Evolutionary conservation across 2,329 filamentous ascomycete genomes (phyloP).

Genomic region (Nothophaeocryptopus gaeumannii): DNA sequence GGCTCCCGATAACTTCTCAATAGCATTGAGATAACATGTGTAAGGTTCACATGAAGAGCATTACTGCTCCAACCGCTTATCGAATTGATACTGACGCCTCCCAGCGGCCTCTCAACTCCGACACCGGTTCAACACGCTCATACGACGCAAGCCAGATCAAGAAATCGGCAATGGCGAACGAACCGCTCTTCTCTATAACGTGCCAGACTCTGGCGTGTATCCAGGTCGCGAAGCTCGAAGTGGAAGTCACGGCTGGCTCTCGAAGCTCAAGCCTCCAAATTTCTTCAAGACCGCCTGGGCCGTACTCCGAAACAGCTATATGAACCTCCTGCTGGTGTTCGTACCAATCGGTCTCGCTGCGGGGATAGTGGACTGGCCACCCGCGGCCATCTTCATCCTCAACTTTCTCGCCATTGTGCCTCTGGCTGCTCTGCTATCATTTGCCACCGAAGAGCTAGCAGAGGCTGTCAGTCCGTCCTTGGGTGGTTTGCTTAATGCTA

Average conservation of each 20-base stretch:
- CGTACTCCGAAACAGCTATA: constrained; percentile 49
- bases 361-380: constrained; percentile 60
- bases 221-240: neutral
- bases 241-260: constrained; percentile 1
- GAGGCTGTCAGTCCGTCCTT: constrained; percentile 68
- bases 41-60: no score
- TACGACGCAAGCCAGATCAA: constrained; percentile 5
- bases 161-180: constrained; percentile 13
- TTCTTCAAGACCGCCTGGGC: constrained; percentile 10
- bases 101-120: constrained; percentile 14
- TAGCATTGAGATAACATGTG: no score
- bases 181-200: constrained; percentile 8
- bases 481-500: constrained; percentile 74
- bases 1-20: no score
- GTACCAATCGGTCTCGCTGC: constrained; percentile 71
- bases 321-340: constrained; percentile 69
- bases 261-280: constrained; percentile 5
- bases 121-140: constrained; percentile 13
- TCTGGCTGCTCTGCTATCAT: constrained; percentile 68
- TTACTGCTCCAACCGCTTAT: no score
- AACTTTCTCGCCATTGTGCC: constrained; percentile 80
- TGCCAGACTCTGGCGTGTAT: constrained; percentile 9
- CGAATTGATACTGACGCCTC: neutral
- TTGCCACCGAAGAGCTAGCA: constrained; percentile 75
- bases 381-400: constrained; percentile 67